Evolutionary conservation across 495 filamentous ascomycete species (phyloP).

Genomic region (Trichoderma asperelloides): DNA sequence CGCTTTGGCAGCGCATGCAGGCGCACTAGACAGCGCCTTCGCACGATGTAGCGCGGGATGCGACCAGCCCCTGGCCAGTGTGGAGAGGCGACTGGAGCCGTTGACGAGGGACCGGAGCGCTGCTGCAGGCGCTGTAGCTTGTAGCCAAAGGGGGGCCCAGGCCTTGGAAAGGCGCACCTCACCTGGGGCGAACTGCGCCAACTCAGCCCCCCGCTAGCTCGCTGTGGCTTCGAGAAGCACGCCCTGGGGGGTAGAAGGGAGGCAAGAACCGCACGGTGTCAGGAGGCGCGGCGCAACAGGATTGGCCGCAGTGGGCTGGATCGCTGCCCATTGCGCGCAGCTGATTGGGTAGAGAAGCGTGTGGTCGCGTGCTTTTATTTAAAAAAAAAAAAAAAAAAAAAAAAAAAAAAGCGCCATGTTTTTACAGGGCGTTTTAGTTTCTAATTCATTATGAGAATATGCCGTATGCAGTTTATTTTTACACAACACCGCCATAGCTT

Average conservation of each 20-base stretch:
- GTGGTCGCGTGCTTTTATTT: neutral
- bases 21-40: no score
- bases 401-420: no score
- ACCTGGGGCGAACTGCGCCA: neutral
- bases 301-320: neutral
- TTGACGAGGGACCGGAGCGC: neutral
- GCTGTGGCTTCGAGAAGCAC: neutral
- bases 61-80: neutral
- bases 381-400: no score
- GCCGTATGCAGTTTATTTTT: no score
- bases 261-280: neutral
- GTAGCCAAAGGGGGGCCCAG: neutral
- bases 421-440: no score
- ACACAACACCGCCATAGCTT: no score
- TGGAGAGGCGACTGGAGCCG: neutral
- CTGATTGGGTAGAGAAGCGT: neutral
- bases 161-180: neutral
- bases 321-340: neutral
- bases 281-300: neutral
- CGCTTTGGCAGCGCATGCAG: no score
- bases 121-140: neutral
- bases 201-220: neutral
- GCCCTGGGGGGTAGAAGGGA: neutral
- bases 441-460: no score
- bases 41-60: no score